These are phyloP conservation scores for Phytopythium ostracodes DNA, from an alignment of 352 stramenopile genomes.

Conservation along the genomic window DNA sequence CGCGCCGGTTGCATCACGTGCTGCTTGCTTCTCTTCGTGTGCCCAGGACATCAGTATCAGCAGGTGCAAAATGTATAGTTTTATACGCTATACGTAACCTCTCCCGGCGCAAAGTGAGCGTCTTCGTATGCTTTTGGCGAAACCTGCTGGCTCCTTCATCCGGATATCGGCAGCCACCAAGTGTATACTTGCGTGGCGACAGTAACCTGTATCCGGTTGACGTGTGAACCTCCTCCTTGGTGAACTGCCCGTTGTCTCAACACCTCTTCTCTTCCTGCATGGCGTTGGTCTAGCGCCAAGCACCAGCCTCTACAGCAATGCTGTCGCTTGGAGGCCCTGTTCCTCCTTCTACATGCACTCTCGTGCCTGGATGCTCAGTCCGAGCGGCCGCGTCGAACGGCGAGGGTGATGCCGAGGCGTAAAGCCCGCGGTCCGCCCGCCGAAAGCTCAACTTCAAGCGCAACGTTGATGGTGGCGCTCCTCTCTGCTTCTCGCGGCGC, in stretches of 20 bases:
- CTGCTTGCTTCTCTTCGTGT: neutral
- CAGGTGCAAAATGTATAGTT: neutral
- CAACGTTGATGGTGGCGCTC: neutral
- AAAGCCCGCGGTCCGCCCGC: neutral
- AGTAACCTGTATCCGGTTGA: neutral
- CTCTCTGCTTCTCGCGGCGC: neutral
- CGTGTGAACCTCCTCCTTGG: neutral
- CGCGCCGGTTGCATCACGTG: neutral
- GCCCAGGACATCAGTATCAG: neutral
- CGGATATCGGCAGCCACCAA: slow-evolving; percentile 1
- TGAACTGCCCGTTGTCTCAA: too few species aligned
- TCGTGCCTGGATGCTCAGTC: neutral
- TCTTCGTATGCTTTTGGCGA: too few species aligned
- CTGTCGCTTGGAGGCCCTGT: neutral
- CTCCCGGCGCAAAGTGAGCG: neutral
- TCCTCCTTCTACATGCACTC: too few species aligned
- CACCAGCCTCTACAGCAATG: too few species aligned
- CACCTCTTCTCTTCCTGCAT: too few species aligned
- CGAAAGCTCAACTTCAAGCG: slow-evolving; percentile 9
- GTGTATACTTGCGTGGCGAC: neutral
- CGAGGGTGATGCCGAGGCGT: slow-evolving; percentile 8
- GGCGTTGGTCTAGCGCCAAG: too few species aligned
- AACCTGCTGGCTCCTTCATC: neutral
- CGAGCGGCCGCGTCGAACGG: neutral
- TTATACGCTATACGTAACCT: neutral